A percentile compares a stretch with the other conserved stretches of the same genome.
Conservation (phyloP, 192 early-diverging fungal species). For the Coemansia sp. region DNA sequence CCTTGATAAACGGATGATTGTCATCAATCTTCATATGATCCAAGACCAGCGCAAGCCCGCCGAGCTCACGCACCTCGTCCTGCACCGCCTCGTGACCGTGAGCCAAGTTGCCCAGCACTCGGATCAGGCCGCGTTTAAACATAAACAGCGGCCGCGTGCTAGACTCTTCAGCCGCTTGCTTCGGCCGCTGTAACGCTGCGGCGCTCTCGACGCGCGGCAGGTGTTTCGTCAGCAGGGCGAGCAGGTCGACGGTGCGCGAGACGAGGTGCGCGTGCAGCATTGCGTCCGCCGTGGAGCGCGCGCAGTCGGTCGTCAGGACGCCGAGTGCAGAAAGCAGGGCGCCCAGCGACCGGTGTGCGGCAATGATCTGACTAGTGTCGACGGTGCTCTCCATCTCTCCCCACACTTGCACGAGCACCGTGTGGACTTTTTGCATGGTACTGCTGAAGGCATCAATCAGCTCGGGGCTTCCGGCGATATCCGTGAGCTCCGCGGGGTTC, state of each 20-base stretch:
- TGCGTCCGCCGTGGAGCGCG: neutral
- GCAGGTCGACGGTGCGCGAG: constrained; percentile 15
- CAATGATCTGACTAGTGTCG: constrained; percentile 12
- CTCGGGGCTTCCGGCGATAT: neutral
- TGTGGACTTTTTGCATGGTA: constrained; percentile 1
- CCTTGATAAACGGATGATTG: constrained; percentile 50
- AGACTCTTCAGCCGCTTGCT: neutral
- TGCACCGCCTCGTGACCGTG: constrained; percentile 22
- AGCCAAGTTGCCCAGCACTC: constrained; percentile 36
- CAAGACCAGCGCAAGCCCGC: constrained; percentile 40
- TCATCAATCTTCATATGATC: constrained; percentile 51
- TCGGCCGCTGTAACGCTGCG: neutral
- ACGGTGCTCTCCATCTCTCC: neutral
- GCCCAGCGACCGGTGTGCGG: constrained; percentile 20
- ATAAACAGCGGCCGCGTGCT: constrained; percentile 22
- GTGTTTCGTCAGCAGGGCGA: constrained; percentile 32
- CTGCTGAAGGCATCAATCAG: constrained; percentile 1
- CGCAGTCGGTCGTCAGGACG: constrained; percentile 15
- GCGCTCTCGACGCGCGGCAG: constrained; percentile 28
- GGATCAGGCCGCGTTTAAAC: constrained; percentile 48
- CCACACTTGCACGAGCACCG: constrained; percentile 16
- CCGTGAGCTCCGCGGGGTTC: neutral
- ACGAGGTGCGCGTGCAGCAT: constrained; percentile 11
- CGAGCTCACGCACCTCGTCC: constrained; percentile 38
- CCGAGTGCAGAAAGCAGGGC: constrained; percentile 21